Base-by-base conservation (phyloP, 495 filamentous ascomycete species). In the Penicillium parvum region DNA sequence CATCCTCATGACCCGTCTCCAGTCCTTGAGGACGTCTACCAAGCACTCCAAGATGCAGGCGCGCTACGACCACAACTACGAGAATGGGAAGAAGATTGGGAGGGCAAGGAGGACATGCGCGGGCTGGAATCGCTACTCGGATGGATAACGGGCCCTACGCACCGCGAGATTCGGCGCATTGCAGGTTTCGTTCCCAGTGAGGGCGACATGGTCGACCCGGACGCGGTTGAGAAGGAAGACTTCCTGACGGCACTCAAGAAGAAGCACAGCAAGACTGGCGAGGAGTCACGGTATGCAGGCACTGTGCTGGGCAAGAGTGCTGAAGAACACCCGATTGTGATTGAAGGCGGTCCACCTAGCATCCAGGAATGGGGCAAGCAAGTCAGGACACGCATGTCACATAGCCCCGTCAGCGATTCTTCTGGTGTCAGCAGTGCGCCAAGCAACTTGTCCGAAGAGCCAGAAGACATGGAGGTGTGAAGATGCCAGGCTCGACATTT, bases 191-290 rank as follows among this genome's bases (percentile, higher is more conserved):
- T 70, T 17, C 66, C 61, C 7, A 72, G 55, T 26, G 69, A 73
- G 44, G 65, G 59, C 32, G 71, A 68, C 17, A 65, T 75, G 51
- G 59, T 73, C 11, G 66, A 63, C 38, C 54, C 66, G 2, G 75
- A 76, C 26, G 59, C 64, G 4, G 48, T 75, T 10, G 72, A 76
- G 40, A 79, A 74, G 40, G 81, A 84, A 53, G 88, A 95, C 61
- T 95, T 83, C 53, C 56, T 96, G 15, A 84, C 77, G 14, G 77
- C 78, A 3, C 68, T 95, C 43, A 92, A 90, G 62, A 85, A 86
- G 57, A 91, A 89, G 45, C 84, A 91, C 60, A 86, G 78, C 62
- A 90, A 90, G 55, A 86, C 80, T 3, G 82, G 82, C 22, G 87
- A 92, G 49, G 86, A 91, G 47, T 80, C 83, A 7, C 77, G 89